Evolutionary conservation across 805 yeast genomes (phyloP).

Genomic region (Metschnikowia reukaufii): DNA sequence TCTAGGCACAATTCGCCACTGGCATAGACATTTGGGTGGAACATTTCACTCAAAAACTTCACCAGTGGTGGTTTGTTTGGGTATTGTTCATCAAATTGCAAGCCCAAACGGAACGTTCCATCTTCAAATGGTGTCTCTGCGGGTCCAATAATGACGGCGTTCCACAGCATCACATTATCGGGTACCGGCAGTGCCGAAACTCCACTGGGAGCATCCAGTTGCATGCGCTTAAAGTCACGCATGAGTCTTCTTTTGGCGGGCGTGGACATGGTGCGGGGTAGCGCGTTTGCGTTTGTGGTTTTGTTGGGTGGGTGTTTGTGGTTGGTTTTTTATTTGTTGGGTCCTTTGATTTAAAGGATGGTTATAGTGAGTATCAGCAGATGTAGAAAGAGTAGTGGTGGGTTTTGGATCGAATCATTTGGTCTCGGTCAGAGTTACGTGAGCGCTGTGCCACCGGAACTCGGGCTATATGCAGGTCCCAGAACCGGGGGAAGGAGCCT

Average conservation of each 20-base stretch:
- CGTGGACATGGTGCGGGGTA: constrained; percentile 68
- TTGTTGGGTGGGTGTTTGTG: not conserved
- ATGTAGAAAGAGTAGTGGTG: too few relatives aligned
- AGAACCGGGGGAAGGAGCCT: too few relatives aligned
- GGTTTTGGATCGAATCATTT: not conserved
- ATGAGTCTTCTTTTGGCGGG: constrained; percentile 98
- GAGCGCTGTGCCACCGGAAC: too few relatives aligned
- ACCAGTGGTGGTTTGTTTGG: constrained; percentile 97
- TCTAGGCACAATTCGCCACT: constrained; percentile 94
- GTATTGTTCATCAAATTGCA: constrained; percentile 94
- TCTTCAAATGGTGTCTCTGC: constrained; percentile 97
- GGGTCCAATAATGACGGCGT: constrained; percentile 97
- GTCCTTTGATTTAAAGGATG: too few relatives aligned
- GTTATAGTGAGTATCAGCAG: too few relatives aligned
- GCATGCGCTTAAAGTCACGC: constrained; percentile 97
- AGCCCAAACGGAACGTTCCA: constrained; percentile 84
- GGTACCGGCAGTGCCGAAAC: constrained; percentile 96
- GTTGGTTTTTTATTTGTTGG: not conserved
- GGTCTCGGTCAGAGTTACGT: too few relatives aligned
- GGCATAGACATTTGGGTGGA: constrained; percentile 97
- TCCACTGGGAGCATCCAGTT: constrained; percentile 97
- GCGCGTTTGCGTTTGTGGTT: not conserved
- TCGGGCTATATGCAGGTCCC: too few relatives aligned
- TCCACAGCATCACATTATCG: constrained; percentile 97
- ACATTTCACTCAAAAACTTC: constrained; percentile 89